Evolutionary conservation across 73 alveolate genomes (phyloP), one percentile per base, ranked within the genome.

Genomic region (Effrenium voratum): DNA sequence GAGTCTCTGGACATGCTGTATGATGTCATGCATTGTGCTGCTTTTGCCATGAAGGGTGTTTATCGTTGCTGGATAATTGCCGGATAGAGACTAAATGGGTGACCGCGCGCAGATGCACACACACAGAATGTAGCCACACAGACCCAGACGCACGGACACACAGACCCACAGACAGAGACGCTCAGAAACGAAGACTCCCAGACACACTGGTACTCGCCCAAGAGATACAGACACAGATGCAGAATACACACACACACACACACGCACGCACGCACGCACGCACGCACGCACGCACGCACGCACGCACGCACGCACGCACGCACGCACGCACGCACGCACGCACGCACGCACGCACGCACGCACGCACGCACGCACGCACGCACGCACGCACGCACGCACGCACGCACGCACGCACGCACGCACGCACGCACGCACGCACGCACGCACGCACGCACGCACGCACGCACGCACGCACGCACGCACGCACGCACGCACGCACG

Each of bases 181-280:
- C 43, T 3, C 43, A 15, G 0, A 26, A 34, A 63, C 76, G 34
- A 3, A 63, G 41, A 26, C 43, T 28, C 1, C 12, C 76, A 63
- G 41, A 26, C 43, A 63, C 41, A 26, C 43, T 2, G 19, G 8
- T 1, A 2, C 34, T 30, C 34, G 28, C 75, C 6, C 75, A 60
- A 13, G 75, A 19, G 38, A 60, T 8, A 36, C 75, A 60, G n/a
- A 19, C 75, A 60, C 34, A 36, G 38, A 60, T 36, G 34, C 83
- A 72, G 8, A 32, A 32, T 47, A 72, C 83, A 32, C 83, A 72
- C 83, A 32, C 83, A 72, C 83, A 32, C 83, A 72, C 83, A 32
- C 83, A 72, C 83, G 49, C 83, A 38, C 83, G 49, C 83, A 38
- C 83, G 49, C 83, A 38, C 83, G 49, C 83, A 38, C 83, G 49